A percentile compares a stretch with the other conserved stretches of the same genome.
These are phyloP conservation scores for Murraya koenigii DNA, from an alignment of 345 rosid genomes.

Conservation along the genomic window DNA sequence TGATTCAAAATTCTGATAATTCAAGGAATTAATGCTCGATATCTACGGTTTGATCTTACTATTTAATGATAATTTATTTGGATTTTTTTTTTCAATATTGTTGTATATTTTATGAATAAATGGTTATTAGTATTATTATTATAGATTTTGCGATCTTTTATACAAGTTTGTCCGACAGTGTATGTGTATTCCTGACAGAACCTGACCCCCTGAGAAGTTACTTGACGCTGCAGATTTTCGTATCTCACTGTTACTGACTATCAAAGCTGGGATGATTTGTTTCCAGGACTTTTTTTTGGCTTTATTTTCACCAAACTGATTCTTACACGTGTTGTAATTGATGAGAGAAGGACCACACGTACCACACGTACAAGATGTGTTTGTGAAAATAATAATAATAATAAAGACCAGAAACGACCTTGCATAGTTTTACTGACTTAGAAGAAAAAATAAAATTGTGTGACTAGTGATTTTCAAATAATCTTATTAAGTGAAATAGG, in stretches of 20 bases:
- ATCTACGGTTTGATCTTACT: conserved; percentile 3
- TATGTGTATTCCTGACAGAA: not conserved
- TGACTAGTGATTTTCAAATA: too few relatives aligned
- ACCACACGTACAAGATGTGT: too few relatives aligned
- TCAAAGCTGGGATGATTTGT: not conserved
- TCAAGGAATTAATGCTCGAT: not conserved
- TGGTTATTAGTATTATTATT: not conserved
- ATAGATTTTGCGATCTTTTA: not conserved
- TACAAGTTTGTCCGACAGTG: not conserved
- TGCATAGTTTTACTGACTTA: too few relatives aligned
- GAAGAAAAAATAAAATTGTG: too few relatives aligned
- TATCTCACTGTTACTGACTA: not conserved
- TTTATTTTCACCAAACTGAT: not conserved
- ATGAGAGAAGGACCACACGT: not conserved
- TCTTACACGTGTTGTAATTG: not conserved
- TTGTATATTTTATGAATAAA: not conserved
- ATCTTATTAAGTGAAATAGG: too few relatives aligned
- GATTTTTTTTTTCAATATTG: not conserved
- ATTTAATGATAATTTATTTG: not conserved
- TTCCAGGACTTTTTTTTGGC: not conserved
- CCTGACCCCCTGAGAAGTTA: not conserved
- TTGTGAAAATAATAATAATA: too few relatives aligned
- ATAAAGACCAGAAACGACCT: too few relatives aligned
- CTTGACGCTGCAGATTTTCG: conserved; percentile 8
- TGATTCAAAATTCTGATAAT: not conserved